These are phyloP conservation scores for Ganoderma leucocontextum DNA, from an alignment of 1,284 basidiomycete species.

Conservation along the genomic window DNA sequence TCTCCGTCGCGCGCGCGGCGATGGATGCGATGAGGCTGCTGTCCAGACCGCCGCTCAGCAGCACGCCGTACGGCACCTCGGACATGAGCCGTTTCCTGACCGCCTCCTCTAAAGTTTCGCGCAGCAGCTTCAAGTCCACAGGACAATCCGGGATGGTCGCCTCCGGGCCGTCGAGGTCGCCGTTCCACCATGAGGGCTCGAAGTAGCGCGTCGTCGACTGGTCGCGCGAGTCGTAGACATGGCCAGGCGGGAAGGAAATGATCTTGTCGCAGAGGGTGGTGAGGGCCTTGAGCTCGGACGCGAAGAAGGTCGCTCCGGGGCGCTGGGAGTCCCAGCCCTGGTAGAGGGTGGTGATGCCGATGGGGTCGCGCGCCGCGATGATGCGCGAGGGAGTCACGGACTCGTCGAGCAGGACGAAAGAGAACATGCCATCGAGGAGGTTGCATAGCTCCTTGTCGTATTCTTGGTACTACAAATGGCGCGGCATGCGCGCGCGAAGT, in stretches of 20 bases:
- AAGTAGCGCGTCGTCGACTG: constrained; percentile 84
- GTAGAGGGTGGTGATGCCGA: constrained; percentile 98
- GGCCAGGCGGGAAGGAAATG: constrained; percentile 96
- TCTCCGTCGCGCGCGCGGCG: constrained; percentile 97
- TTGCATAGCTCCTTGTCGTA: constrained; percentile 79
- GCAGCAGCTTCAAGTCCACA: constrained; percentile 76
- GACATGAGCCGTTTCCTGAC: constrained; percentile 98
- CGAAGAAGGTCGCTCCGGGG: constrained; percentile 91
- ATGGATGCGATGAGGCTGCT: constrained; percentile 97
- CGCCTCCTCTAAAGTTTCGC: constrained; percentile 89
- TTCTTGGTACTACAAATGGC: constrained; percentile 76
- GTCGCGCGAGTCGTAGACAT: constrained; percentile 89
- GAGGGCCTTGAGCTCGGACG: constrained; percentile 96
- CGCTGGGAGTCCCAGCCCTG: constrained; percentile 91
- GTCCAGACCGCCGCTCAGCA: constrained; percentile 95
- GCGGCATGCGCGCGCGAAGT: constrained; percentile 17
- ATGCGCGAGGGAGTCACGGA: constrained; percentile 89
- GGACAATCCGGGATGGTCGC: constrained; percentile 68
- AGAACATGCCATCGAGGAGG: constrained; percentile 98
- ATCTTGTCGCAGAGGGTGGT: constrained; percentile 95
- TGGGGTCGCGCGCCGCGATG: constrained; percentile 96
- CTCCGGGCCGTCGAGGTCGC: constrained; percentile 68
- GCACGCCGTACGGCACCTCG: constrained; percentile 98
- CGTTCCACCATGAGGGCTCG: constrained; percentile 87
- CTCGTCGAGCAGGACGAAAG: constrained; percentile 96